Base-by-base conservation (phyloP, 129 eudicot species). In the Calendula officinalis region DNA sequence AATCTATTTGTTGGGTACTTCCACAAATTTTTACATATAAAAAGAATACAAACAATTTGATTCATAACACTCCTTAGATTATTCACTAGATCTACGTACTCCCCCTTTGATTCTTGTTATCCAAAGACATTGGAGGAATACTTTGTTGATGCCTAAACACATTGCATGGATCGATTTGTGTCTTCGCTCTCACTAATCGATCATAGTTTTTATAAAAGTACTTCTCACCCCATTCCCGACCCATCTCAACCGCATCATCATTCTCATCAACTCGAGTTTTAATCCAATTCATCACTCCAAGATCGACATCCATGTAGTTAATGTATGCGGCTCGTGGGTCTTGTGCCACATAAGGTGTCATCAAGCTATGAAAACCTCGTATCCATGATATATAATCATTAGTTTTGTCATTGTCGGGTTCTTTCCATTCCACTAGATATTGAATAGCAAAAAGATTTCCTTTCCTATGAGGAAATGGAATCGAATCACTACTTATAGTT, bases 391-490 rank as follows among this genome's bases (percentile, higher is more conserved):
- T 49, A 27, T 84, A 78, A 14, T 65, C 66, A 4, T 62, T 16
- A 40, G 73, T 62, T 57, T 66, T 77, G 3, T 16, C 74, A 7
- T 80, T 71, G 2, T 82, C 82, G 1, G 22, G 43, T 58, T 73
- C 79, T 8, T 58, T 64, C 97, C 97, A 89, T 63, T 78, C 80
- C 4, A 82, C 91, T 11, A 74, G 67, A 66, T 87, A 87, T 64
- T 84, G 87, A 8, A 91, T 82, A 5, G 78, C 37, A 64, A 75
- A 87, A 16, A 84, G 62, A 51, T 91, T 91, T 0, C 88, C 97
- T 68, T 78, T 71, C n/a, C 97, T 72, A 49, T 91, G 97, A 8
- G 96, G 96, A 56, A 91, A 91, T 1, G 96, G 81, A 10, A 87
- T 84, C 2, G 90, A 70, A 1, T 87, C 81, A 32, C 73, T 66